Evolutionary conservation across 441 rosid species (phyloP).

Genomic region (Pelargonium exstipulatum): DNA sequence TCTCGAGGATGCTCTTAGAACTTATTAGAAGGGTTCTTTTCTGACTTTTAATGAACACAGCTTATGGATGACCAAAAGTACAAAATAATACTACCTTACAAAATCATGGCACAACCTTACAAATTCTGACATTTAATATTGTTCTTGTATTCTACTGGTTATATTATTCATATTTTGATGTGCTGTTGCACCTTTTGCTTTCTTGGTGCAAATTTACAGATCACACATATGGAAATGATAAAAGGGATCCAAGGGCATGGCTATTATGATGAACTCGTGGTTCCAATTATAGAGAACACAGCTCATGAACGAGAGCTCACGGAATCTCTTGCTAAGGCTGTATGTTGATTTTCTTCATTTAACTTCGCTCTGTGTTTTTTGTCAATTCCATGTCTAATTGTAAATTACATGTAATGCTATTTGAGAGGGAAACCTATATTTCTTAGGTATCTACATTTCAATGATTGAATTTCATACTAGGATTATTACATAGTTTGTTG

Average conservation of each 20-base stretch:
- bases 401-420: conserved; percentile 3
- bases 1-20: neutral
- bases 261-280: conserved; percentile 84
- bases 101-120: neutral
- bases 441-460: neutral
- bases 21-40: neutral
- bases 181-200: conserved; percentile 16
- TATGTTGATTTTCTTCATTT: conserved; percentile 29
- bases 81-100: neutral
- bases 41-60: neutral
- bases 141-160: conserved; percentile 11
- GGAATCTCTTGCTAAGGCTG: conserved; percentile 84
- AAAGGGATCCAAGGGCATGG: conserved; percentile 98
- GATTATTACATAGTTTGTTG: neutral
- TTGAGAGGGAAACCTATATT: neutral
- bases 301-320: conserved; percentile 89
- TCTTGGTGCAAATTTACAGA: conserved; percentile 33
- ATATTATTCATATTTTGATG: conserved; percentile 11
- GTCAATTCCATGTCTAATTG: neutral
- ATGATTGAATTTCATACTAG: too few species aligned
- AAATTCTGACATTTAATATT: neutral
- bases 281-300: conserved; percentile 93
- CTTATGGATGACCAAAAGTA: neutral
- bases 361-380: neutral
- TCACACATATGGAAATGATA: conserved; percentile 98